Evolutionary conservation across 352 stramenopile genomes (phyloP).

Genomic region (Pythium graminicola): DNA sequence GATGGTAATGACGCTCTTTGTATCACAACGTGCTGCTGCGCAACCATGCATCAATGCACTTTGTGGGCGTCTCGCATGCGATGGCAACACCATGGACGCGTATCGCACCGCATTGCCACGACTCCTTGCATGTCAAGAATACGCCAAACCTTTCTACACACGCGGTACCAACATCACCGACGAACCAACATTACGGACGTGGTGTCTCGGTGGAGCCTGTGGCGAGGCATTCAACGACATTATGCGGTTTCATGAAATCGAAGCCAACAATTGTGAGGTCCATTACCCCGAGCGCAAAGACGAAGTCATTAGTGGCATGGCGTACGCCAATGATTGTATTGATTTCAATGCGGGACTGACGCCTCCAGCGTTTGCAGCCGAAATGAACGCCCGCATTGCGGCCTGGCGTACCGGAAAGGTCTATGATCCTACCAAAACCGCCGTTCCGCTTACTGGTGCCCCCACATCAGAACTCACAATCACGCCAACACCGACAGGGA

Average conservation of each 20-base stretch:
- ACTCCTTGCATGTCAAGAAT: slow-evolving; percentile 1
- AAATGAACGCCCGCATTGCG: neutral
- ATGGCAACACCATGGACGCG: slow-evolving; percentile 8
- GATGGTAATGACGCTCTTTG: no score
- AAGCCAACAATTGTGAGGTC: slow-evolving; percentile 6
- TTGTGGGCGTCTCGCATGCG: slow-evolving; percentile 1
- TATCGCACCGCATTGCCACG: slow-evolving; percentile 1
- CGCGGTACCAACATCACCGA: neutral
- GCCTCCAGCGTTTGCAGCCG: neutral
- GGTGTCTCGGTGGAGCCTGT: neutral
- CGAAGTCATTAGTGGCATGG: neutral
- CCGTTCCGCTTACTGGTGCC: no score
- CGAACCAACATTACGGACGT: neutral
- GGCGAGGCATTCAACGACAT: slow-evolving; percentile 5
- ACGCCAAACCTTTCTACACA: neutral
- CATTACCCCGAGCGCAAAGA: slow-evolving; percentile 5
- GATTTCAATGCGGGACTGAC: neutral
- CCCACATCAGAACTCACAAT: no score
- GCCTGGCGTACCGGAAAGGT: neutral
- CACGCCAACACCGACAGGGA: no score
- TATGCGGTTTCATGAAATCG: slow-evolving; percentile 9
- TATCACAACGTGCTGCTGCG: no score
- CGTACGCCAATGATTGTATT: neutral
- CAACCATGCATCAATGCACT: no score
- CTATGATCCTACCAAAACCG: no score